These are phyloP conservation scores for Heritiera littoralis DNA, from an alignment of 345 rosid species.

Conservation along the genomic window DNA sequence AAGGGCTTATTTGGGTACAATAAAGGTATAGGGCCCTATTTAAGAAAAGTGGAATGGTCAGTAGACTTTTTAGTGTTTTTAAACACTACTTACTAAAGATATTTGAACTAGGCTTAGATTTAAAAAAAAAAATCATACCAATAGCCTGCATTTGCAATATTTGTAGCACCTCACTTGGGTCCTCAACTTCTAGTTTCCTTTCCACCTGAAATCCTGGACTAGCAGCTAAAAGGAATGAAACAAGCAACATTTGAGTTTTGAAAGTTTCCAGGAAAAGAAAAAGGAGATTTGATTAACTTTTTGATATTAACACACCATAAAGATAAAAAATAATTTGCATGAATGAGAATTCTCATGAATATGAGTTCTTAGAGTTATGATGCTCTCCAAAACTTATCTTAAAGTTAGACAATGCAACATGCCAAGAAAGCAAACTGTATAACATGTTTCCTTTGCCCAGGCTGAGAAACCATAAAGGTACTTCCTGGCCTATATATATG, in stretches of 20 bases:
- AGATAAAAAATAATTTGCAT: not conserved
- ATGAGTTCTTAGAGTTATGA: not conserved
- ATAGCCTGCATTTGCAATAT: slow-evolving; percentile 44
- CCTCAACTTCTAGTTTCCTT: slow-evolving; percentile 52
- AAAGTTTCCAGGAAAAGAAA: not conserved
- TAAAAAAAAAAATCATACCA: slow-evolving; percentile 40
- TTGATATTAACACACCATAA: not conserved
- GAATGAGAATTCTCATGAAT: not conserved
- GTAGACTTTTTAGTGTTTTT: no score
- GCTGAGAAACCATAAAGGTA: not conserved
- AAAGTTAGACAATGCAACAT: not conserved
- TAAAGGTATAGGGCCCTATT: no score
- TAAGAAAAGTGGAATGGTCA: no score
- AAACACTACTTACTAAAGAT: not conserved
- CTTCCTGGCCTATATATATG: not conserved
- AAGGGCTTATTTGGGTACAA: no score
- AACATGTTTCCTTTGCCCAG: not conserved
- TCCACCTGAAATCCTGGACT: slow-evolving; percentile 28
- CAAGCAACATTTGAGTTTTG: slow-evolving; percentile 15
- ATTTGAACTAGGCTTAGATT: not conserved
- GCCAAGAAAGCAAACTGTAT: not conserved
- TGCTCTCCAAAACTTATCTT: not conserved
- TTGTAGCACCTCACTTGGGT: slow-evolving; percentile 44
- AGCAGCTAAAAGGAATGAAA: slow-evolving; percentile 37
- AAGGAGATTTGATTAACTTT: not conserved